Base-by-base conservation (phyloP, 1,284 basidiomycete species). In the Mycena sp. region DNA sequence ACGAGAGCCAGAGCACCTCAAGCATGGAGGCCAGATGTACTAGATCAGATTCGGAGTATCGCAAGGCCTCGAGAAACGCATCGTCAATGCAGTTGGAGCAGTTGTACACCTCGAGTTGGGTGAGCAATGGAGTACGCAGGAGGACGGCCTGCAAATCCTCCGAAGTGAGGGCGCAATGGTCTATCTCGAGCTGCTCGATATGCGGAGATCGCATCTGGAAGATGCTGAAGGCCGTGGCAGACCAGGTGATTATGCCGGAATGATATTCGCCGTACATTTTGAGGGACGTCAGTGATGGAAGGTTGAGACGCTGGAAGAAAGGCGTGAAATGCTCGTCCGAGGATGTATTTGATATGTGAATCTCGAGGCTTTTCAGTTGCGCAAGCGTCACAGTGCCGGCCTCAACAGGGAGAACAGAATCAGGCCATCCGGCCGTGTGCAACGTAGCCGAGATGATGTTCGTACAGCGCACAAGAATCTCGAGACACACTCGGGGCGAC, bases 71-170 rank as follows among this genome's bases (percentile, higher is more conserved):
- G 46, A 64, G 52, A 28, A 64, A 58, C 12, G 43, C 57, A 26
- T 60, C 58, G 46, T 64, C 62, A 38, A 60, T 60, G 62, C 57
- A 60, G 45, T 64, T 60, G 4, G 52, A 60, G 57, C 62, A 60
- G 44, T 60, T 59, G 57, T 60, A 50, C 6, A 64, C 23, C 23
- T 64, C 57, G 23, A 64, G 52, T 10, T 45, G 57, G n/a, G 40
- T 44, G n/a, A 64, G 14, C 30, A 9, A 37, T 12, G 51, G 46
- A 9, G 51, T 38, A 21, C 60, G 62, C 9, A 43, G 51, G 14
- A 60, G 40, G 23, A 53, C 51, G 35, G 62, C 41, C 30, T 59
- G 57, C 43, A 64, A 29, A 17, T 60, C 62, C 38, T 64, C 62
- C n/a, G 62, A 60, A 12, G 62, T 64, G n/a, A 64, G 51, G 11